Base-by-base conservation (phyloP, 495 filamentous ascomycete genomes). In the Daldinia caldariorum region DNA sequence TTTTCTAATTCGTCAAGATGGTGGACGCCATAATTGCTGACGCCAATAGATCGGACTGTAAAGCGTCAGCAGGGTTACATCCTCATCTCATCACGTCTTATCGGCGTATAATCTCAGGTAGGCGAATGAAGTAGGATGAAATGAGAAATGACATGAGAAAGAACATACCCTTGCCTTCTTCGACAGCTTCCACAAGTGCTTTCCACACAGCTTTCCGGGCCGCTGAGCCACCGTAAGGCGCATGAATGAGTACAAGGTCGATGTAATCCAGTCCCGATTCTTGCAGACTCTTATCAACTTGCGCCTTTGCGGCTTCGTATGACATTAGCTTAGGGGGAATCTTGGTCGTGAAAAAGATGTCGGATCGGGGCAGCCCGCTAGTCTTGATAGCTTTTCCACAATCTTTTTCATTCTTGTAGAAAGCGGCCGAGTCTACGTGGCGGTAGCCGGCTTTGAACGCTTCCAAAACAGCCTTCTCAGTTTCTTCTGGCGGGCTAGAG, bases 321-420 rank as follows among this genome's bases (percentile, higher is more conserved):
- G 75, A 66, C 37, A 83, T 73, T 16, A 34, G 43, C 8, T 67
- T 70, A 0, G 80, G 72, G 10, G 85, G 83, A 47, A 94, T 79
- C 77, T 95, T 95, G 71, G 86, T 85, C 41, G 91, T 94, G 79
- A 92, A 89, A 81, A 89, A 94, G 49, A 94, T 80, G 34, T 90
- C 78, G 16, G 82, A 79, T 35, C 92, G 87, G 0, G 89, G 83
- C 3, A 93, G 77, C 1, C 83, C 82, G 18, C 85, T 81, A 49
- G 81, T 78, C 16, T 79, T 78, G 54, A 95, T 88, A 4, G 89
- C 91, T 0, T 81, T 75, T 1, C 88, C 90, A 29, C 87, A 89
- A 8, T 87, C 83, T 6, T 76, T 84, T 78, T 95, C 91, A 69
- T 93, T 94, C 66, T 83, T 80, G 75, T 95, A 94, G 45, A 79